Percentiles rank a stretch among this genome's conserved stretches.
Conservation (phyloP, 225 moss, liverwort and hornwort genomes). For the Anthoceros angustus region DNA sequence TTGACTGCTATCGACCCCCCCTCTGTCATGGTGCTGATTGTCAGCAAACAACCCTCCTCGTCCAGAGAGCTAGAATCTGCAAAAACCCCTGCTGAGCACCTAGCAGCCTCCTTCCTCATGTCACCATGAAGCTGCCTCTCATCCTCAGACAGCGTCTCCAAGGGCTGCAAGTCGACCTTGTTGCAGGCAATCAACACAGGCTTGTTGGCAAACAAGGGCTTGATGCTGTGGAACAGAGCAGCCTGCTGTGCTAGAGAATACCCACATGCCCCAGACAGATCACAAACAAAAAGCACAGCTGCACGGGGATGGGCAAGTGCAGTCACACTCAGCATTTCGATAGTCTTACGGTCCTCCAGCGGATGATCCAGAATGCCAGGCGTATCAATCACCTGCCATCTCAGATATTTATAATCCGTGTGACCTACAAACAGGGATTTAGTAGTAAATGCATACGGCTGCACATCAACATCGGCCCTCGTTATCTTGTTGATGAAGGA, state of each 20-base stretch:
- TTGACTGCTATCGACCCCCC: slow-evolving; percentile 84
- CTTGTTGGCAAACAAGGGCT: slow-evolving; percentile 78
- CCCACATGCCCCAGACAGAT: slow-evolving; percentile 84
- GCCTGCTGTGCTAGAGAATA: slow-evolving; percentile 84
- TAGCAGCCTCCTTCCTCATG: slow-evolving; percentile 79
- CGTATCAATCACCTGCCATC: slow-evolving; percentile 99
- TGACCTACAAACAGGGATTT: slow-evolving; percentile 96
- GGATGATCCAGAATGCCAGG: slow-evolving; percentile 98
- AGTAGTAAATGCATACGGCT: slow-evolving; percentile 96
- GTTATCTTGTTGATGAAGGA: slow-evolving; percentile 99
- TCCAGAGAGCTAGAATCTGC: slow-evolving; percentile 42
- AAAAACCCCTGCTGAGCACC: slow-evolving; percentile 55
- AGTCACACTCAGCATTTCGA: slow-evolving; percentile 91
- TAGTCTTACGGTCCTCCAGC: slow-evolving; percentile 83
- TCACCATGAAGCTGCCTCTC: slow-evolving; percentile 54
- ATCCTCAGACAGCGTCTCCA: slow-evolving; percentile 74
- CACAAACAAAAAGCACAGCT: slow-evolving; percentile 82
- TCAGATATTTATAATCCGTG: slow-evolving; percentile 95
- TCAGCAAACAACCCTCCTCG: slow-evolving; percentile 66
- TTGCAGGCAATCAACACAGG: slow-evolving; percentile 92
- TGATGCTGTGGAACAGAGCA: slow-evolving; percentile 72
- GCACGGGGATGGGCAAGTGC: slow-evolving; percentile 79
- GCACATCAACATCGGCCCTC: slow-evolving; percentile 91
- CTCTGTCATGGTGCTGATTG: slow-evolving; percentile 92
- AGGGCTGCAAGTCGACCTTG: slow-evolving; percentile 80